Evolutionary conservation across 176 grass and related monocot genomes (phyloP).

Genomic region (Carex pumila): DNA sequence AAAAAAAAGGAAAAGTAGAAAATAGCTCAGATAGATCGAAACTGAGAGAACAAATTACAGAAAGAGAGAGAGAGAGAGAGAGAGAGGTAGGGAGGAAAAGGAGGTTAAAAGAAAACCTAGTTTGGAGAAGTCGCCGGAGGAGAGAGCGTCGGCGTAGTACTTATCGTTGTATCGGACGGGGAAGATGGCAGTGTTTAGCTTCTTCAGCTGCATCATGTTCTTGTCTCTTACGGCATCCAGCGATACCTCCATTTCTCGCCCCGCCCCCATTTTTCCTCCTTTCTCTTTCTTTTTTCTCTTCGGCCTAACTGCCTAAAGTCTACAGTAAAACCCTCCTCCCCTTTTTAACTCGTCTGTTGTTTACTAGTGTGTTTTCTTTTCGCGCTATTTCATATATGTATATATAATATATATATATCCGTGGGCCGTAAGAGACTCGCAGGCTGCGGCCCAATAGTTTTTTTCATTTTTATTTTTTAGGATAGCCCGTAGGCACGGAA

Average conservation of each 20-base stretch:
- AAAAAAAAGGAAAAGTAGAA: too few relatives aligned
- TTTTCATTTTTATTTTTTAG: background rate
- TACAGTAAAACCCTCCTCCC: background rate
- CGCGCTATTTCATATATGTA: background rate
- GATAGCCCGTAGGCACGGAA: too few relatives aligned
- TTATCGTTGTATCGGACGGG: constrained; percentile 96
- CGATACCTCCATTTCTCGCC: constrained; percentile 39
- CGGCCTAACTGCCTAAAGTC: background rate
- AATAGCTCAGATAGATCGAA: background rate
- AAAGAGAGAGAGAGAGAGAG: background rate
- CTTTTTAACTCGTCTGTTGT: constrained; percentile 1
- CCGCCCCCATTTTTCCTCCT: constrained; percentile 23
- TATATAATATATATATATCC: background rate
- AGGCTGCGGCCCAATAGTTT: background rate
- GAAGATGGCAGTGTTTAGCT: constrained; percentile 92
- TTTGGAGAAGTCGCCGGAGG: constrained; percentile 92
- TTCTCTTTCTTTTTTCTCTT: constrained; percentile 5
- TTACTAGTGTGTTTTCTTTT: constrained; percentile 6
- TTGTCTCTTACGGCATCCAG: constrained; percentile 87
- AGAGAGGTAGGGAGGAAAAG: background rate
- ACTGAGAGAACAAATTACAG: background rate
- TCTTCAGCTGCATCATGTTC: constrained; percentile 99
- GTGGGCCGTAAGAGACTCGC: background rate
- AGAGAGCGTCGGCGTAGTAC: constrained; percentile 83
- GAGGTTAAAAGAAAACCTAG: constrained; percentile 40